A percentile compares a stretch with the other conserved stretches of the same genome.
Evolutionary conservation across 2,329 filamentous ascomycete species (phyloP).

Genomic region (Trichoderma sp.): DNA sequence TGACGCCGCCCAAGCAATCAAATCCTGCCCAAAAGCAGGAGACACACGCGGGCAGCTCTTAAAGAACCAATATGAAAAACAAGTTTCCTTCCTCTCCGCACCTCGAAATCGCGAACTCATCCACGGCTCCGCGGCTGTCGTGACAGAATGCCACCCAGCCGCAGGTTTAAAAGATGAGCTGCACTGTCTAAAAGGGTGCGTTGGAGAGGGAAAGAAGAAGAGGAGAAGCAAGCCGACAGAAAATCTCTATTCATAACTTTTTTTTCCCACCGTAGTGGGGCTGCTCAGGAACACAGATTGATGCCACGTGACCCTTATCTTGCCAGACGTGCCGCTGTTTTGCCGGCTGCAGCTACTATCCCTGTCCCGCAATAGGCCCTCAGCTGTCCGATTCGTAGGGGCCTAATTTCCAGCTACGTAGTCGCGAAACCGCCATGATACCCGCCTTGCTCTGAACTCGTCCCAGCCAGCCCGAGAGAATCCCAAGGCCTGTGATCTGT

Average conservation of each 20-base stretch:
- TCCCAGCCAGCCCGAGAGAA: neutral
- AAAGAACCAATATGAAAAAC: slow-evolving; percentile 47
- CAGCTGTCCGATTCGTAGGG: slow-evolving; percentile 12
- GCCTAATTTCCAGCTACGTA: slow-evolving; percentile 24
- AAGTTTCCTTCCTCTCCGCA: slow-evolving; percentile 53
- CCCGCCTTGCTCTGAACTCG: slow-evolving; percentile 7
- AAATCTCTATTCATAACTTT: neutral
- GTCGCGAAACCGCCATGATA: slow-evolving; percentile 16
- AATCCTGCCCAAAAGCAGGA: slow-evolving; percentile 31
- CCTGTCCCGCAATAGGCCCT: neutral
- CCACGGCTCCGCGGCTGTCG: slow-evolving; percentile 60
- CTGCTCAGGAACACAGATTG: neutral
- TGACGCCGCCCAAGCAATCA: slow-evolving; percentile 46
- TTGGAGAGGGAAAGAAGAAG: slow-evolving; percentile 54
- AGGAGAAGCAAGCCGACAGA: slow-evolving; percentile 15
- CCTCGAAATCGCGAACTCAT: slow-evolving; percentile 63
- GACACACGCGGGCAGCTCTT: slow-evolving; percentile 60
- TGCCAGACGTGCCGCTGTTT: slow-evolving; percentile 21
- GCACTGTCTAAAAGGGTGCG: slow-evolving; percentile 87
- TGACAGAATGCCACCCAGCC: slow-evolving; percentile 69
- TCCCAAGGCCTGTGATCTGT: neutral
- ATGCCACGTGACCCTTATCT: slow-evolving; percentile 25
- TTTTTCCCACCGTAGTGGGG: neutral
- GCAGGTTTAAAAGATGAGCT: slow-evolving; percentile 65
- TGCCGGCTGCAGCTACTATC: slow-evolving; percentile 23